A percentile compares a stretch with the other conserved stretches of the same genome.
These are phyloP conservation scores for Pichia sp. DNA, from an alignment of 1,139 yeast genomes.

Conservation along the genomic window DNA sequence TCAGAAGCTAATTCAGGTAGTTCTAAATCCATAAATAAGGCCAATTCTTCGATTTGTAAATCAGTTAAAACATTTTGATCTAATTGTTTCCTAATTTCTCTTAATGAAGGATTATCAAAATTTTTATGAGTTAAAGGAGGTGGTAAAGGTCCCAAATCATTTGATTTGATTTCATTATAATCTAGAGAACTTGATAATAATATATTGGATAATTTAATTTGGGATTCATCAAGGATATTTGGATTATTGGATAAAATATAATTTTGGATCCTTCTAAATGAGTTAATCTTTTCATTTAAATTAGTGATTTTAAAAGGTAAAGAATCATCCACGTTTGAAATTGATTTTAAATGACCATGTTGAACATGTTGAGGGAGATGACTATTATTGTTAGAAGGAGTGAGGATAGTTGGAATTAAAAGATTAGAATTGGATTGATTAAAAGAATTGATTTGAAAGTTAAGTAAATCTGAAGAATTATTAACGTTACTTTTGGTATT, in stretches of 20 bases:
- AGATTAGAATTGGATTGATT: constrained; percentile 6
- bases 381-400: constrained; percentile 4
- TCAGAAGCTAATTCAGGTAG: constrained; percentile 89
- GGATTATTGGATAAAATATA: constrained; percentile 16
- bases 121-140: constrained; percentile 58
- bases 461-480: constrained; percentile 1
- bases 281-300: constrained; percentile 19
- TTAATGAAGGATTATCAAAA: constrained; percentile 81
- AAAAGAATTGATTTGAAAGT: constrained; percentile 5
- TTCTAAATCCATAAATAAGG: constrained; percentile 80
- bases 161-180: constrained; percentile 34
- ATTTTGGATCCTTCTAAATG: constrained; percentile 24
- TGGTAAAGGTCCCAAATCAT: constrained; percentile 62
- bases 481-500: background rate
- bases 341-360: constrained; percentile 1
- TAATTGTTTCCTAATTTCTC: constrained; percentile 47
- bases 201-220: constrained; percentile 24
- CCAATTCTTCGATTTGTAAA: constrained; percentile 72
- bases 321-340: constrained; percentile 10
- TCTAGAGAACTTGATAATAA: constrained; percentile 35
- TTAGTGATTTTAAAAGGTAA: constrained; percentile 16
- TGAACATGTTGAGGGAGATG: constrained; percentile 8
- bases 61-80: constrained; percentile 38
- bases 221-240: constrained; percentile 11
- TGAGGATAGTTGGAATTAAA: background rate